Evolutionary conservation across 345 rosid genomes (phyloP).

Genomic region (Eucalyptus melliodora): DNA sequence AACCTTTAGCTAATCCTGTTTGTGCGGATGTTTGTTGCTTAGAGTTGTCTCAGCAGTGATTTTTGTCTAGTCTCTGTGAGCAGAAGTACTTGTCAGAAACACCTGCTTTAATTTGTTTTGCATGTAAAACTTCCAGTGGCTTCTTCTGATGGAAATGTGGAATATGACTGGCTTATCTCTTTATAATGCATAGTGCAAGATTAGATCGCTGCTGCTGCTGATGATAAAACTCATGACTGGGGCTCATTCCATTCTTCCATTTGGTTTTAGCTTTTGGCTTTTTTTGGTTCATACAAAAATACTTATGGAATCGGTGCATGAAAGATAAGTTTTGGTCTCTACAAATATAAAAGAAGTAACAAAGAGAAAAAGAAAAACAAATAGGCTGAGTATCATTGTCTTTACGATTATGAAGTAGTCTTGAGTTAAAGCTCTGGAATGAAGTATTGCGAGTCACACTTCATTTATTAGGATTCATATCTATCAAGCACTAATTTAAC

Average conservation of each 20-base stretch:
- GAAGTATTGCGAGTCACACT: not conserved
- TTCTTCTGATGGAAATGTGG: not conserved
- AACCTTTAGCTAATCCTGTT: not conserved
- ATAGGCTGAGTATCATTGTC: not conserved
- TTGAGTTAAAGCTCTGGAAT: not conserved
- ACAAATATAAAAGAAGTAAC: not conserved
- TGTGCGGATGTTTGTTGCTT: not conserved
- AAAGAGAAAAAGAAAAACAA: not conserved
- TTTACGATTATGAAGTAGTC: not conserved
- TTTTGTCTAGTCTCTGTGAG: not conserved
- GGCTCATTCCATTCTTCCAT: not conserved
- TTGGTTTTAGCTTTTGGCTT: not conserved
- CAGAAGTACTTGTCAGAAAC: not conserved
- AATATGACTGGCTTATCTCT: not conserved
- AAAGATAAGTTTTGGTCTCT: not conserved
- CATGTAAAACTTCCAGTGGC: not conserved
- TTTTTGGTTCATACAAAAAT: not conserved
- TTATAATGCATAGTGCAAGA: not conserved
- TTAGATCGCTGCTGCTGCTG: not conserved
- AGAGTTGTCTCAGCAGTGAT: not conserved
- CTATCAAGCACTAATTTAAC: not conserved
- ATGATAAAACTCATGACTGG: not conserved
- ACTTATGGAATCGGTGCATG: not conserved
- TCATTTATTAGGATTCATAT: not conserved
- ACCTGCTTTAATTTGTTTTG: not conserved